phyloP scores from a whole-genome alignment of 202 grass and related monocot genomes.

The Setaria viridis region DNA sequence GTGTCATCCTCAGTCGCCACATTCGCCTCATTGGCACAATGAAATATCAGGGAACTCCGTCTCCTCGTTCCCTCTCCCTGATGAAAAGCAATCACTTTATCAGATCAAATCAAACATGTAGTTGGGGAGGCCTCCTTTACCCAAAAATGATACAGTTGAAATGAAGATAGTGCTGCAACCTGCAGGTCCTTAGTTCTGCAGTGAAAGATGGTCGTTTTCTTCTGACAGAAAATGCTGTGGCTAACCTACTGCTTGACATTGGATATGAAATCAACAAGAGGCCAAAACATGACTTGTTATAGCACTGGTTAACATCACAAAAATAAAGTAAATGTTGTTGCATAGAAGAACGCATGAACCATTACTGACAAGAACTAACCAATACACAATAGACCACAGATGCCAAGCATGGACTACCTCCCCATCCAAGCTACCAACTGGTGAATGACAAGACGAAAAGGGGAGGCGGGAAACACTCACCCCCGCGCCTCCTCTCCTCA shows the following conservation, averaged over 20 bases:
- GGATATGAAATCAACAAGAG: background rate
- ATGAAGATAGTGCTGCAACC: background rate
- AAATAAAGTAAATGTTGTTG: background rate
- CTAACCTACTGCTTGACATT: background rate
- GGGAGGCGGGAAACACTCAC: background rate
- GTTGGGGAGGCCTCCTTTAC: background rate
- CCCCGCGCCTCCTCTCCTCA: constrained; percentile 6
- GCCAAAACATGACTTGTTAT: background rate
- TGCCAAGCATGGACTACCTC: background rate
- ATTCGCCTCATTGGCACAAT: constrained; percentile 29
- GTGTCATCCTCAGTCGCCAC: constrained; percentile 28
- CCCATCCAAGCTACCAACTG: background rate
- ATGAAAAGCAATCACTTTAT: background rate
- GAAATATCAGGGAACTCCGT: background rate
- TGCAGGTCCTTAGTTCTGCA: too few relatives aligned
- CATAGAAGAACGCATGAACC: background rate
- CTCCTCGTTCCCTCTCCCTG: constrained; percentile 5
- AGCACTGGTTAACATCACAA: too few relatives aligned
- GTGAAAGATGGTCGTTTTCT: background rate
- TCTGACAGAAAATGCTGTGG: background rate
- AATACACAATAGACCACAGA: background rate
- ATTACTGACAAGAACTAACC: background rate
- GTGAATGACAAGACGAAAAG: background rate
- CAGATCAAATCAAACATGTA: background rate
- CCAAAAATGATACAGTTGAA: background rate